These are phyloP conservation scores for Carpinus fangiana DNA, from an alignment of 306 rosid species.

Conservation along the genomic window DNA sequence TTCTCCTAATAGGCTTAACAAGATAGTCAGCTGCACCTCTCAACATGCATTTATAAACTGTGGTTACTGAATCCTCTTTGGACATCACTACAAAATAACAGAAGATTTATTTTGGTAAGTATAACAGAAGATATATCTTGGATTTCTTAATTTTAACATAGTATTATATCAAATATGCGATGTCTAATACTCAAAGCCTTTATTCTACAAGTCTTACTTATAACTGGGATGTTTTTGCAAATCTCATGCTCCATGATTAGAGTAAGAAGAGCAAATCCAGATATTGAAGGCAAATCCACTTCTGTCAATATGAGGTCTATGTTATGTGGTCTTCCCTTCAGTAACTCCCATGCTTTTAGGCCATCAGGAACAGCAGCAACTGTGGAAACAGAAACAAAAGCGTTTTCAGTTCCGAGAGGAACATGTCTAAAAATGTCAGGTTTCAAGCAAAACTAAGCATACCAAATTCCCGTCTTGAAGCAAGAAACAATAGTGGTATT, in stretches of 20 bases:
- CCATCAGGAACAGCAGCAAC: slow-evolving; percentile 97
- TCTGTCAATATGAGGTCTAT: slow-evolving; percentile 88
- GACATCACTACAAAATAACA: slow-evolving; percentile 81
- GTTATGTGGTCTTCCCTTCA: slow-evolving; percentile 66
- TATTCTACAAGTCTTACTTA: slow-evolving; percentile 57
- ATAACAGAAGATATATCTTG: background rate
- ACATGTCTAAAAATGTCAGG: background rate
- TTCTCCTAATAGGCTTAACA: slow-evolving; percentile 86
- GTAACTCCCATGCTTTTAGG: slow-evolving; percentile 91
- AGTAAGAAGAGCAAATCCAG: slow-evolving; percentile 89
- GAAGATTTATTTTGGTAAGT: background rate
- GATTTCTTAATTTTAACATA: background rate
- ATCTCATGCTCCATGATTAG: slow-evolving; percentile 83
- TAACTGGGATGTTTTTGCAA: slow-evolving; percentile 92
- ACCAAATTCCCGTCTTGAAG: slow-evolving; percentile 10
- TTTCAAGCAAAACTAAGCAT: background rate
- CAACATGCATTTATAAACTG: slow-evolving; percentile 87
- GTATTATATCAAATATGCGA: background rate
- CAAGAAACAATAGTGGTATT: slow-evolving; percentile 4
- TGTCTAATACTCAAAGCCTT: slow-evolving; percentile 15
- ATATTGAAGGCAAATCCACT: slow-evolving; percentile 89
- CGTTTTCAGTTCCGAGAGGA: slow-evolving; percentile 18
- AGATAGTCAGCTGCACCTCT: slow-evolving; percentile 97
- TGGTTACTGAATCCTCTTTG: slow-evolving; percentile 73
- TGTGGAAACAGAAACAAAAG: slow-evolving; percentile 42